Evolutionary conservation across 371 early-diverging fungal genomes (phyloP).

Genomic region (Basidiobolus meristosporus): DNA sequence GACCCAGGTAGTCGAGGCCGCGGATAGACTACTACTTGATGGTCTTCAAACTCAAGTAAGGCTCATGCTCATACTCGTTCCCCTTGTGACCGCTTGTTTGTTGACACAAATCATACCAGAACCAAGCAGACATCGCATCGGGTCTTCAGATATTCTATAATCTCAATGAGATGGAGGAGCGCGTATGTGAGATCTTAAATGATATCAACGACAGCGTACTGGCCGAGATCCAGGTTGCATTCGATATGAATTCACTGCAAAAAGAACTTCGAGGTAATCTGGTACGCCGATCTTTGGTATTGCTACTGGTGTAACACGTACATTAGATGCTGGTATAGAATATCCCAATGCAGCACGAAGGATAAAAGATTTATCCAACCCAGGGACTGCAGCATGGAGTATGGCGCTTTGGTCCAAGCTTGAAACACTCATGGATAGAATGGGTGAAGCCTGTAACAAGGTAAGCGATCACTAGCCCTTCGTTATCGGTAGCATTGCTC

Average conservation of each 20-base stretch:
- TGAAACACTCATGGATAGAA: slow-evolving; percentile 50
- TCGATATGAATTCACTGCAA: slow-evolving; percentile 38
- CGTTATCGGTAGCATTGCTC: not conserved
- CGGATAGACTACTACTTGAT: slow-evolving; percentile 25
- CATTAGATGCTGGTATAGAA: not conserved
- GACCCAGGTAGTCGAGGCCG: slow-evolving; percentile 22
- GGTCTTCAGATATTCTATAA: slow-evolving; percentile 60
- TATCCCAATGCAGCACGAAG: slow-evolving; percentile 16
- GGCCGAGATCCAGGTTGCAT: slow-evolving; percentile 26
- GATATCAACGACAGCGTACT: slow-evolving; percentile 22
- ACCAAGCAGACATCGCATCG: slow-evolving; percentile 49
- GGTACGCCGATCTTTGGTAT: not conserved
- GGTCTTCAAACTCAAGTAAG: slow-evolving; percentile 18
- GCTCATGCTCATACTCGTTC: too few relatives aligned
- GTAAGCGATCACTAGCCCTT: too few relatives aligned
- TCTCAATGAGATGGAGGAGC: slow-evolving; percentile 28
- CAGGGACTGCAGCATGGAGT: slow-evolving; percentile 23
- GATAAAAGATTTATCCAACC: slow-evolving; percentile 22
- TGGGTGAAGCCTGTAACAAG: slow-evolving; percentile 44
- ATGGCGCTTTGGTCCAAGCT: slow-evolving; percentile 41
- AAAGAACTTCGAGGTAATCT: slow-evolving; percentile 33
- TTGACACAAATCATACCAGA: slow-evolving; percentile 9
- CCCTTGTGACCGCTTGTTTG: too few relatives aligned
- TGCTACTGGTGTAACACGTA: not conserved
- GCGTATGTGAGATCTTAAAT: slow-evolving; percentile 17